Base-by-base conservation (phyloP, 2,329 filamentous ascomycete genomes). In the Fusarium nematophilum region DNA sequence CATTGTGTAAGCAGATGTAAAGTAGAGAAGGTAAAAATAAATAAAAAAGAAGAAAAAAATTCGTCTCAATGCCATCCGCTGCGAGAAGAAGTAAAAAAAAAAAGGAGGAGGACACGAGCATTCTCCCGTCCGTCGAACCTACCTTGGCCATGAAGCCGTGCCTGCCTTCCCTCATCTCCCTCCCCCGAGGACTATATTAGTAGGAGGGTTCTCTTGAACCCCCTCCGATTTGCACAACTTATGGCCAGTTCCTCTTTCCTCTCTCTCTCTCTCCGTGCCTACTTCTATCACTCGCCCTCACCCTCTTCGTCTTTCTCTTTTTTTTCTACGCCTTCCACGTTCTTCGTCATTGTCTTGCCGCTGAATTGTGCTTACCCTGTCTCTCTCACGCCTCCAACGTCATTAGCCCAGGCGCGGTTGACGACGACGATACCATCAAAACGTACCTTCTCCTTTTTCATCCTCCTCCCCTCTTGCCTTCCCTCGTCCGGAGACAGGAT, bases 371-470 rank as follows among this genome's bases (percentile, higher is more conserved):
- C 51, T 37, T 56, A 34, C 30, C 13, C 13, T 27, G 21, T 34
- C 37, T 23, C 27, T 30, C n/a, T 10, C 14, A 33, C 54, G 59
- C 51, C 60, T 52, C 59, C 21, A 64, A 61, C 60, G 51, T 46
- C 59, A 64, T 56, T 14, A 9, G 10, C 17, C 5, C 43, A 25
- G 14, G 15, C 11, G 18, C 21, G 14, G 7, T 25, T 39, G 21
- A 37, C 33, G 26, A n/a, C 53, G 18, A 44, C 30, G 46, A 63
- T 60, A 57, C 38, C 25, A 14, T 56, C 50, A 42, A n/a, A 21
- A 42, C 39, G 33, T 18, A 42, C 43, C 37, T 60, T 51, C 42
- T 44, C 23, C 17, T 37, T 46, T 39, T 46, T 39, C 44, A 25
- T 53, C 34, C 14, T 15, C 14, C n/a, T 18, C 15, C 37, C 15